Conservation (phyloP, 169 alveolate genomes). For the Theileria sp. region DNA sequence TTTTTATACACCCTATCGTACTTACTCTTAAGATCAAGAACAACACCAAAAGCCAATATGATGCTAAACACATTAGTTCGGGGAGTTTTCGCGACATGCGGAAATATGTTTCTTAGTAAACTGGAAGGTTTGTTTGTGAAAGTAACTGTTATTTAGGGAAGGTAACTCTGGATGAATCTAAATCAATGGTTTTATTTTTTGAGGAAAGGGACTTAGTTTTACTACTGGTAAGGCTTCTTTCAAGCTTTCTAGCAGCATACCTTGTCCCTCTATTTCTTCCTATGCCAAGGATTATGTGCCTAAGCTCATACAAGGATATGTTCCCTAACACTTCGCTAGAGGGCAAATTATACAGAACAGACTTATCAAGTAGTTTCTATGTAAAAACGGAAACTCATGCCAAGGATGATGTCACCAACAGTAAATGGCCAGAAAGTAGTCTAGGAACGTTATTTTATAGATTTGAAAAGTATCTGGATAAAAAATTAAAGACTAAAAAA, state of each 20-base stretch:
- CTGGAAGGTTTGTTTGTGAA: slow-evolving; percentile 12
- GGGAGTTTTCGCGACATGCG: neutral
- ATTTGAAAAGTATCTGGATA: slow-evolving; percentile 5
- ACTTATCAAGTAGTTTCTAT: neutral
- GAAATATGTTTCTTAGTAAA: neutral
- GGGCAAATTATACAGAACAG: neutral
- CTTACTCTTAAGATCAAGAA: slow-evolving; percentile 7
- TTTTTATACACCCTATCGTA: slow-evolving; percentile 25
- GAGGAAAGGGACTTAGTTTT: slow-evolving; percentile 6
- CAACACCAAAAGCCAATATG: neutral
- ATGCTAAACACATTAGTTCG: neutral
- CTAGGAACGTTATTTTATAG: slow-evolving; percentile 9
- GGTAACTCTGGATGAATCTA: slow-evolving; percentile 44
- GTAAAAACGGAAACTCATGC: neutral
- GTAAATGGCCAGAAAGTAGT: slow-evolving; percentile 15
- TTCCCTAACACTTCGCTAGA: slow-evolving; percentile 27
- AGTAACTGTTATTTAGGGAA: neutral
- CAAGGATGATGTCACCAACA: neutral
- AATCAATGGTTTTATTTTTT: slow-evolving; percentile 26
- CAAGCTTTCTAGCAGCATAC: slow-evolving; percentile 44
- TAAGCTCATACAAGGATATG: slow-evolving; percentile 35
- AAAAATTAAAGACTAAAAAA: neutral
- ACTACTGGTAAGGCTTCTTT: slow-evolving; percentile 25
- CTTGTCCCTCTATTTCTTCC: slow-evolving; percentile 30
- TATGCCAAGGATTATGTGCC: slow-evolving; percentile 30